phyloP scores from a whole-genome alignment of 2,329 filamentous ascomycete genomes.

The Corynespora cassiicola region DNA sequence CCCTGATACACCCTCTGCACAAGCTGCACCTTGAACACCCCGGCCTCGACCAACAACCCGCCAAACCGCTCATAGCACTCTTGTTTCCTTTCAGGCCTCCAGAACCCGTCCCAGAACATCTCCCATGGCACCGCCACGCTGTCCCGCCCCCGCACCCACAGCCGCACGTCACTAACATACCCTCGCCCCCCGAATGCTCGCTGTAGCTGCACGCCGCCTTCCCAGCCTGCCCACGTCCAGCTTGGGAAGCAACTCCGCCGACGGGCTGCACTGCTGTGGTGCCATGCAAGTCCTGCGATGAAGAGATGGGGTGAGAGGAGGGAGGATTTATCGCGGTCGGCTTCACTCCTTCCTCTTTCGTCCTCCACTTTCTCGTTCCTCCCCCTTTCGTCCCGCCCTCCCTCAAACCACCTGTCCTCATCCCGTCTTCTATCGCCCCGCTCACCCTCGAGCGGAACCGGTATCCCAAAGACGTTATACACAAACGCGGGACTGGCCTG shows the following conservation, averaged over 20 bases:
- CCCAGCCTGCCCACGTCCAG: conserved; percentile 18
- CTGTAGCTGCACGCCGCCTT: conserved; percentile 7
- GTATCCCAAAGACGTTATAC: conserved; percentile 12
- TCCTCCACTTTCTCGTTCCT: too few species aligned
- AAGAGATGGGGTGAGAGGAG: conserved; percentile 5
- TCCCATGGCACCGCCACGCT: conserved; percentile 4
- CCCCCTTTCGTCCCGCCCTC: too few species aligned
- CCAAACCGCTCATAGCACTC: conserved; percentile 3
- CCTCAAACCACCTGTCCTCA: not conserved
- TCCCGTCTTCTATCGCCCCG: not conserved
- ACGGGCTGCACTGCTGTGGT: conserved; percentile 2
- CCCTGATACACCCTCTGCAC: too few species aligned
- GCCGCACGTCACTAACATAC: conserved; percentile 4
- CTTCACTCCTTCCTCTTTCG: too few species aligned
- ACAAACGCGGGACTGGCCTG: conserved; percentile 7
- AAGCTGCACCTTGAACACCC: conserved; percentile 2
- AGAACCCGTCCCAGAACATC: too few species aligned
- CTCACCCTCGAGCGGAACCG: conserved; percentile 2
- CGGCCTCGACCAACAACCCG: conserved; percentile 4
- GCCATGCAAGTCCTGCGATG: conserved; percentile 7
- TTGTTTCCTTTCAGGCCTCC: conserved; percentile 5
- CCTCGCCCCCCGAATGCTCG: conserved; percentile 6
- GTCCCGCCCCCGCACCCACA: conserved; percentile 6
- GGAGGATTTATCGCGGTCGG: too few species aligned
- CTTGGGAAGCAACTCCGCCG: conserved; percentile 12